phyloP scores from a whole-genome alignment of 2,329 filamentous ascomycete species.

The Ophiosphaerella narmari region DNA sequence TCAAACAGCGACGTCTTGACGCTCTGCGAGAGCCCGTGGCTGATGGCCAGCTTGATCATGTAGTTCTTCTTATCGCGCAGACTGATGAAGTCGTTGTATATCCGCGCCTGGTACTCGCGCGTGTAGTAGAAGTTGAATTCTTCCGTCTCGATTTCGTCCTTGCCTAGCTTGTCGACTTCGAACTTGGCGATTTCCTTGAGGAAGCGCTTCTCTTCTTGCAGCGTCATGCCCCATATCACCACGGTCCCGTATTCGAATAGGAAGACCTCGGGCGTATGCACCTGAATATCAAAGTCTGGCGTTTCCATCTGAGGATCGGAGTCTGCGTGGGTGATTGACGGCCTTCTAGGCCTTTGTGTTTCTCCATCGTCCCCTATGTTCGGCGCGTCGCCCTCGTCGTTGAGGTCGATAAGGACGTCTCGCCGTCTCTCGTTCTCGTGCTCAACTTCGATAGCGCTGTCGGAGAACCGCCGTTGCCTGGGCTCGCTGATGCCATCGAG shows the following conservation, averaged over 20 bases:
- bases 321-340: conserved; percentile 33
- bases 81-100: conserved; percentile 99
- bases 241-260: conserved; percentile 97
- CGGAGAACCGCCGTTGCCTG: conserved; percentile 70
- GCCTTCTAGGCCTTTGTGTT: conserved; percentile 28
- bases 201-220: conserved; percentile 86
- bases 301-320: conserved; percentile 47
- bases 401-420: conserved; percentile 68
- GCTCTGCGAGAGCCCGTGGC: conserved; percentile 91
- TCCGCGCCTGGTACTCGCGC: conserved; percentile 93
- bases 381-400: conserved; percentile 45
- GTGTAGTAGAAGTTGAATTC: conserved; percentile 99
- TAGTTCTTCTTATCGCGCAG: conserved; percentile 92
- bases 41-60: conserved; percentile 97
- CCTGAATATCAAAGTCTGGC: conserved; percentile 80
- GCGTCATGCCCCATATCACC: conserved; percentile 97
- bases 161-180: conserved; percentile 83
- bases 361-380: conserved; percentile 32
- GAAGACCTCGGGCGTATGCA: conserved; percentile 93
- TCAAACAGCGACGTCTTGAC: conserved; percentile 98
- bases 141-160: conserved; percentile 91
- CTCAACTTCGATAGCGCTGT: conserved; percentile 72
- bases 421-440: conserved; percentile 60
- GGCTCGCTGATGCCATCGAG: conserved; percentile 30
- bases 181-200: conserved; percentile 94